Conservation (phyloP, 768 basidiomycete genomes). For the Podaxis sp. region DNA sequence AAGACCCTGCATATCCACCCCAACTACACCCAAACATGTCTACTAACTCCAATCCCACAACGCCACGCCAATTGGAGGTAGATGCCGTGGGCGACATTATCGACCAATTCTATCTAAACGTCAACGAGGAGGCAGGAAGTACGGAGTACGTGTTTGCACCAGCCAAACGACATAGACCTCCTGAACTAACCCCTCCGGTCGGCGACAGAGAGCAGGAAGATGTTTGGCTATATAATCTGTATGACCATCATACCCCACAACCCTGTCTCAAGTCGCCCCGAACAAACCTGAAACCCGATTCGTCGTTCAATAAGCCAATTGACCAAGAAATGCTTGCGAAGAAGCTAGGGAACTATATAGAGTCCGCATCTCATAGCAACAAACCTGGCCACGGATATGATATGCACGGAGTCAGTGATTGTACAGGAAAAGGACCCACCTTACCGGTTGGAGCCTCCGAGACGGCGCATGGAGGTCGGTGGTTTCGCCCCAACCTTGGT, state of each 20-base stretch:
- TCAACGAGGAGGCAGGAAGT: constrained; percentile 10
- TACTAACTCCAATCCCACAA: not conserved
- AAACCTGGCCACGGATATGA: not conserved
- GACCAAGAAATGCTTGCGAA: constrained; percentile 6
- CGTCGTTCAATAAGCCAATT: not conserved
- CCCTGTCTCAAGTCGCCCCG: constrained; percentile 4
- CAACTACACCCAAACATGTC: not conserved
- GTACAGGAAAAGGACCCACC: not conserved
- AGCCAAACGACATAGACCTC: not conserved
- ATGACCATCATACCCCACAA: constrained; percentile 17
- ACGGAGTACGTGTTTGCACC: constrained; percentile 12
- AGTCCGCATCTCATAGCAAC: not conserved
- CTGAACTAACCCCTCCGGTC: not conserved
- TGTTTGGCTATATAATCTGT: constrained; percentile 24
- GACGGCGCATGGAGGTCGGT: not conserved
- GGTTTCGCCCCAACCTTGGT: not conserved
- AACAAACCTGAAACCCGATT: not conserved
- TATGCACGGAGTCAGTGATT: not conserved
- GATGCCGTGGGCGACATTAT: constrained; percentile 18
- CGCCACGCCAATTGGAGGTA: not conserved
- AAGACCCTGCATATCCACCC: not conserved
- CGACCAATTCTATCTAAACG: constrained; percentile 16
- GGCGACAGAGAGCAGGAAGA: constrained; percentile 24
- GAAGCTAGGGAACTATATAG: constrained; percentile 7
- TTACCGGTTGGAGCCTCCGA: not conserved